Conservation (phyloP, 441 rosid genomes). For the Pelargonium citronellum region DNA sequence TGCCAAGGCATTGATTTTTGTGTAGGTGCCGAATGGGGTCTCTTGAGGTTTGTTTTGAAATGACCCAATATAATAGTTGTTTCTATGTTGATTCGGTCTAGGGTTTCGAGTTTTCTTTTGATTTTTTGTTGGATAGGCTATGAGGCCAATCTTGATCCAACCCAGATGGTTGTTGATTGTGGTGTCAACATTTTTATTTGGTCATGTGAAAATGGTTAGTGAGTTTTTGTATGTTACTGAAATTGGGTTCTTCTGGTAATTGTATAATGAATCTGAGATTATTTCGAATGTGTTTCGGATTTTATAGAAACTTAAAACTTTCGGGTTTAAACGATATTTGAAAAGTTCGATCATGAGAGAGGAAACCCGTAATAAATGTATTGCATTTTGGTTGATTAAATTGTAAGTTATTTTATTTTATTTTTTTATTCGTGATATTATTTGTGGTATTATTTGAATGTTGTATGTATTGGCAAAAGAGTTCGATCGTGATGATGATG, state of each 20-base stretch:
- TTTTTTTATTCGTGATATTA: no score
- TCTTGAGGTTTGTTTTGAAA: background rate
- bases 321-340: no score
- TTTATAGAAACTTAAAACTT: background rate
- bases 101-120: background rate
- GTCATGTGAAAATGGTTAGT: background rate
- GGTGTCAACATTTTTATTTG: slow-evolving; percentile 1
- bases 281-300: background rate
- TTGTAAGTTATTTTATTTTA: no score
- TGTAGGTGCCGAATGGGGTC: background rate
- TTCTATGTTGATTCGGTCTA: background rate
- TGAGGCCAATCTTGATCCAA: no score
- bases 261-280: background rate
- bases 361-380: no score
- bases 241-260: background rate
- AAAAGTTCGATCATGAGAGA: no score
- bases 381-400: no score
- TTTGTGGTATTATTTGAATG: no score
- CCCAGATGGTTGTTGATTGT: background rate
- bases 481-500: no score
- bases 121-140: background rate
- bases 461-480: no score
- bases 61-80: background rate
- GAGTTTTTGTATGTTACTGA: background rate
- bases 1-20: slow-evolving; percentile 1